Evolutionary conservation across 1,284 basidiomycete genomes (phyloP).

Genomic region (Leccinum pachyderme): DNA sequence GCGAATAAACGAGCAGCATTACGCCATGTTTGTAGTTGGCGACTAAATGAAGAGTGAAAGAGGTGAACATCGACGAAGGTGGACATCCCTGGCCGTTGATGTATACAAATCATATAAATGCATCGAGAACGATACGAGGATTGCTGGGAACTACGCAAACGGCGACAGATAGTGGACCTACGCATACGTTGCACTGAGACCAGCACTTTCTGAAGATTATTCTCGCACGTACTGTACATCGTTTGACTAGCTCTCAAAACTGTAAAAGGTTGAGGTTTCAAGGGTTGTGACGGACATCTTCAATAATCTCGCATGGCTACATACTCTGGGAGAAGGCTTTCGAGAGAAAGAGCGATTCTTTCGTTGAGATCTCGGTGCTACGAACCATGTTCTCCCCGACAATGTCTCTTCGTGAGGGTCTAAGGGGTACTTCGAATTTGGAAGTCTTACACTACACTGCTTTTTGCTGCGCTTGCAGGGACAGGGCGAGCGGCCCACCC

Average conservation of each 20-base stretch:
- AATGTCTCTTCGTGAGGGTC: slow-evolving; percentile 16
- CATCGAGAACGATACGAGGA: slow-evolving; percentile 39
- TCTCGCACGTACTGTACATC: slow-evolving; percentile 65
- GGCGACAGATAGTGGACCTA: slow-evolving; percentile 81
- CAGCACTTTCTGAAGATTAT: not conserved
- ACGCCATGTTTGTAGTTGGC: slow-evolving; percentile 85
- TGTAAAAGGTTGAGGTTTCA: too few species aligned
- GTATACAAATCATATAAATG: slow-evolving; percentile 65
- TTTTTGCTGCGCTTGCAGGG: not conserved
- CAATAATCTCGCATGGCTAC: slow-evolving; percentile 68
- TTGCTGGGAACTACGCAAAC: slow-evolving; percentile 59
- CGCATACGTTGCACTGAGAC: not conserved
- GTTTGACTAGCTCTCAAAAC: slow-evolving; percentile 67
- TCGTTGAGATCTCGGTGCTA: slow-evolving; percentile 31
- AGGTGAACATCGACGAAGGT: slow-evolving; percentile 83
- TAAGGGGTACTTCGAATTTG: not conserved
- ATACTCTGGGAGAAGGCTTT: slow-evolving; percentile 67
- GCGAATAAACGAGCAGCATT: slow-evolving; percentile 80
- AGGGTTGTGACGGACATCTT: too few species aligned
- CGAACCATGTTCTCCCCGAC: slow-evolving; percentile 13
- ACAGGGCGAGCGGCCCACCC: slow-evolving; percentile 7
- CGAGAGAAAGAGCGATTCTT: slow-evolving; percentile 52
- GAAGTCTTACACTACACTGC: not conserved
- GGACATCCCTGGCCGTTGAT: slow-evolving; percentile 59
- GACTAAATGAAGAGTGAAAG: slow-evolving; percentile 76